Base-by-base conservation (phyloP, 345 rosid genomes). In the Excoecaria agallocha region DNA sequence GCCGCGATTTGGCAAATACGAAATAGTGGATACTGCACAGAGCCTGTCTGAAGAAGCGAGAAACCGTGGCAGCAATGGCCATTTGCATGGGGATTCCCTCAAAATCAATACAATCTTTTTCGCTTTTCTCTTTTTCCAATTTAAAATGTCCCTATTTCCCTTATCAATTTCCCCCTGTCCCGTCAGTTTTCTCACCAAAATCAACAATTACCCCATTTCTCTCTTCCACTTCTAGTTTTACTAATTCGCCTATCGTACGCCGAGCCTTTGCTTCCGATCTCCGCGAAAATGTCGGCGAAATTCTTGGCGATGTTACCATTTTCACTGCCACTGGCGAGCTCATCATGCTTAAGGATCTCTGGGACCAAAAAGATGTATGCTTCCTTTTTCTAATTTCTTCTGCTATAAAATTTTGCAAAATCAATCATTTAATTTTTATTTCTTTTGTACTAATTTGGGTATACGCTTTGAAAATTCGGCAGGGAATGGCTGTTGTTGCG, bases 401-500 rank as follows among this genome's bases (percentile, higher is more conserved):
- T 64, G 19, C 4, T 25, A 13, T 8, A 43, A 43, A 43, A 1
- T 43, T 3, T 35, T 35, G 5, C 6, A 59, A 37, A 30, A 12
- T 16, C 8, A 16, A 2, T 19, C 3, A 63, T 17, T 66, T n/a
- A 8, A 5, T 13, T 43, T 49, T 45, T 19, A 6, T 12, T 17
- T 37, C 9, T 30, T 46, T 74, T 35, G 11, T 67, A n/a, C 24
- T 25, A 65, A 15, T 19, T 52, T 68, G 15, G 3, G 6, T 19
- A 39, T 20, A 0, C 6, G 19, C 17, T 69, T 11, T 66, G 12
- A 15, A 66, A 11, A 20, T 5, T 59, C 73, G 25, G 30, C 76
- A 94, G 97, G 95, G 91, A 56, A 74, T 92, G 19, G 91, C 97
- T 25, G 95, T 91, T 56, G 97, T 91, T 63, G 95, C 95, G 19